Evolutionary conservation across 2,329 filamentous ascomycete genomes (phyloP), one percentile per base, ranked within the genome.

Genomic region (Fusarium virguliforme): DNA sequence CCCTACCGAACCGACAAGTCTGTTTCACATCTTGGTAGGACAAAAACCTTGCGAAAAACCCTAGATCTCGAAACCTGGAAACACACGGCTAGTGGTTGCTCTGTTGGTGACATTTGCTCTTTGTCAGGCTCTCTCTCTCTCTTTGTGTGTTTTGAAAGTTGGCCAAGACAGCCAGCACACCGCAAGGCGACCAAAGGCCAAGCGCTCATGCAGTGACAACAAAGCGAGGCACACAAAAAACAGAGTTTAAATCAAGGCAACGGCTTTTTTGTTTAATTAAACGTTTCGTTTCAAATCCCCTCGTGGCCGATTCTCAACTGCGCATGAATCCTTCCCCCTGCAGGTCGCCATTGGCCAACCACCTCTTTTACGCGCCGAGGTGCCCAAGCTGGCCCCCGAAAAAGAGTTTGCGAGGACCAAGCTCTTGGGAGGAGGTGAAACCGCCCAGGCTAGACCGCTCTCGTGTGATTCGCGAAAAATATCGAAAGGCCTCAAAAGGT

Each of bases 271-370:
- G 18, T 18, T 71, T 65, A 48, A 48, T 48, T 48, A 48, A 48
- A 66, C 68, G 64, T 50, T 60, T 62, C 35, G 35, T 62, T 58
- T 64, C 30, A 43, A 54, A 22, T 50, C 37, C 56, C 35, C 55
- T 51, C 57, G 43, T 46, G 46, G 54, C 18, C 34, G 15, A 70
- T 62, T 60, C 50, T 54, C 51, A 60, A 71, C 46, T 71, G 68
- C 50, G 40, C 60, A 58, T 65, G 40, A 59, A 70, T 70, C 64
- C 43, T 66, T 55, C 57, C 13, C 13, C 34, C 51, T 72, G 61
- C 68, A 70, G 38, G 57, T 62, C 32, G 32, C 48, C n/a, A 65
- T 59, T 56, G 61, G 56, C 13, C 46, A 37, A 48, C 34, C 28
- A 22, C 28, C 40, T 18, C 51, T 34, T 10, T 43, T 40, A 53